Evolutionary conservation across 192 early-diverging fungal genomes (phyloP).

Genomic region (Tieghemiomyces parasiticus): DNA sequence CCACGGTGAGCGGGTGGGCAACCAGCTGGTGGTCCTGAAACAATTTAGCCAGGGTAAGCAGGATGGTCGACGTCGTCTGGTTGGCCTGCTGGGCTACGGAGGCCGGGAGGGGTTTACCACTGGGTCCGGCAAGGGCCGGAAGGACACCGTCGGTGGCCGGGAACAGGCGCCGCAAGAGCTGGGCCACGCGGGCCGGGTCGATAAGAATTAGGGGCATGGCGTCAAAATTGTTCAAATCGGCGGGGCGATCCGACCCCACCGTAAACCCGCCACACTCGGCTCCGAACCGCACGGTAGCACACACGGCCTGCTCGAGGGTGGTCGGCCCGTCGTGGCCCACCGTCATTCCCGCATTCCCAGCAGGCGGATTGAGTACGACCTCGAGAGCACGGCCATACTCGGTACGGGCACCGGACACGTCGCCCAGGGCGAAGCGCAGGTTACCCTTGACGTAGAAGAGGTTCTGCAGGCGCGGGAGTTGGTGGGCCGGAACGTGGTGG

Average conservation of each 20-base stretch:
- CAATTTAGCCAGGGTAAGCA: conserved; percentile 77
- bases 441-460: conserved; percentile 81
- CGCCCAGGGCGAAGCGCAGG: conserved; percentile 58
- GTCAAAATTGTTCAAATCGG: conserved; percentile 16
- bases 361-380: conserved; percentile 37
- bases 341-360: too few species aligned
- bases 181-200: conserved; percentile 42
- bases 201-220: conserved; percentile 39
- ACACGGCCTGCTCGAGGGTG: conserved; percentile 25
- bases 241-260: conserved; percentile 18
- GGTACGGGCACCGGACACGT: conserved; percentile 46
- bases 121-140: conserved; percentile 34
- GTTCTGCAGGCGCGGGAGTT: conserved; percentile 58
- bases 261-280: conserved; percentile 23
- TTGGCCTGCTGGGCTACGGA: conserved; percentile 31
- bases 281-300: conserved; percentile 26
- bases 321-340: too few species aligned
- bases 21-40: conserved; percentile 60
- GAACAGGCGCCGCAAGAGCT: conserved; percentile 38
- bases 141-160: conserved; percentile 45
- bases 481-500: conserved; percentile 38
- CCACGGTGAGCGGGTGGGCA: conserved; percentile 40
- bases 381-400: conserved; percentile 78
- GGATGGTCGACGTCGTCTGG: conserved; percentile 50
- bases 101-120: conserved; percentile 9